Base-by-base conservation (phyloP, 495 filamentous ascomycete species). In the Daldinia concentrica region DNA sequence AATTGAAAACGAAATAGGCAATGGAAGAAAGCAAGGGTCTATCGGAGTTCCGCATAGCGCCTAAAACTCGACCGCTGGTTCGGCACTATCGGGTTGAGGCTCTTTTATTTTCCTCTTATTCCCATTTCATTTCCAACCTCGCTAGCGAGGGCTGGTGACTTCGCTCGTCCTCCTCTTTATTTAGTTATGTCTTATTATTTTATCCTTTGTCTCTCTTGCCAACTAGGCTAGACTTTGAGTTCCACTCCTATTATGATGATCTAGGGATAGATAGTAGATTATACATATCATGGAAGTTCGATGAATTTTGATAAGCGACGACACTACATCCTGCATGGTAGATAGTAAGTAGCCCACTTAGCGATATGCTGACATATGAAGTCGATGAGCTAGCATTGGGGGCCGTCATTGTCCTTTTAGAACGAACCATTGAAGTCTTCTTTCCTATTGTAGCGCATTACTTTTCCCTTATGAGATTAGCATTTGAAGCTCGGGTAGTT, bases 71-170 rank as follows among this genome's bases (percentile, higher is more conserved):
- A 45, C 54, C n/a, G 22, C n/a, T 17, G n/a, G 19, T 30, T 64
- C 60, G 60, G 60, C 29, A 58, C 11, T 32, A 64, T 64, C 59
- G 54, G 59, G 30, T n/a, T 63, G 66, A 63, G 61, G 50, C 62
- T 61, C 61, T 30, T 57, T 19, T 29, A 6, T 34, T 32, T 14
- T 30, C 26, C 8, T 29, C n/a, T 30, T 56, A 26, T 22, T 58
- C 32, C 32, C 32, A 22, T 8, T 37, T 56, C 26, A 12, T 59
- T 36, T 32, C 32, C 24, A 48, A 55, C 41, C 7, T 45, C 45
- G 7, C 37, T 52, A 51, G 14, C 51, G 41, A 62, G 39, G 57
- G 41, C 14, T 5, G 29, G 29, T 9, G 7, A 32, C 29, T 8
- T 32, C 29, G 29, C 29, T 32, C 29, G 17, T 11, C 17, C 15